Percentiles rank a stretch among this genome's conserved stretches.
Conservation (phyloP, 371 early-diverging fungal genomes). For the Saksenaea vasiformis region DNA sequence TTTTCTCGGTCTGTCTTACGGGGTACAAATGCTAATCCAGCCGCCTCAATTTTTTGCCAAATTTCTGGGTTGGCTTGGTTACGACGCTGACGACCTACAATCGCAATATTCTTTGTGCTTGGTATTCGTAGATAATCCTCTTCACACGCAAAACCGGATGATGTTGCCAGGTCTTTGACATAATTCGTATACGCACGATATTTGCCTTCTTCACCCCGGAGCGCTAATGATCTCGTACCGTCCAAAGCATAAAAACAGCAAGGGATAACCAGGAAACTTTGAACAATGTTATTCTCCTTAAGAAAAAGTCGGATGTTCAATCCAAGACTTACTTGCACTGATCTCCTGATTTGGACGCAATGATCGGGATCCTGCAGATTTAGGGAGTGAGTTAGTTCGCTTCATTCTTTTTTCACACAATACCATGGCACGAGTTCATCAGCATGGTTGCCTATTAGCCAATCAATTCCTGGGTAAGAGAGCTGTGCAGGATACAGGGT, state of each 20-base stretch:
- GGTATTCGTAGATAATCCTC: slow-evolving; percentile 83
- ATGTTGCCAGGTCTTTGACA: slow-evolving; percentile 53
- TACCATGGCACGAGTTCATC: slow-evolving; percentile 91
- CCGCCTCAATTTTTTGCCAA: slow-evolving; percentile 25
- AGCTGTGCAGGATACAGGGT: slow-evolving; percentile 62
- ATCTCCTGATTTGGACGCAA: slow-evolving; percentile 66
- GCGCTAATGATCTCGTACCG: slow-evolving; percentile 56
- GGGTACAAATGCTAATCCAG: slow-evolving; percentile 51
- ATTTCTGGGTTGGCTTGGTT: slow-evolving; percentile 12
- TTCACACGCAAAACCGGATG: slow-evolving; percentile 67
- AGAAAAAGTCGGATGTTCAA: slow-evolving; percentile 1
- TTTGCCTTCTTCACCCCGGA: slow-evolving; percentile 55
- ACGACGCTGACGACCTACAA: slow-evolving; percentile 61
- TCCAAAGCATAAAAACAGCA: slow-evolving; percentile 80
- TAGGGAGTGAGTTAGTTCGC: slow-evolving; percentile 9
- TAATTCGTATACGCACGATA: slow-evolving; percentile 75
- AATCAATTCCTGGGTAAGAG: slow-evolving; percentile 58
- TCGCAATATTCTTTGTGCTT: slow-evolving; percentile 85
- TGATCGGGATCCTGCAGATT: slow-evolving; percentile 66
- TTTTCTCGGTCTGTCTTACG: slow-evolving; percentile 63
- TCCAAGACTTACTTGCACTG: slow-evolving; percentile 51
- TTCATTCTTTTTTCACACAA: slow-evolving; percentile 4
- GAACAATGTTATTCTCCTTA: slow-evolving; percentile 1
- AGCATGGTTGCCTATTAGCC: slow-evolving; percentile 92
- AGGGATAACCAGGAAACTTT: slow-evolving; percentile 46